A percentile compares a stretch with the other conserved stretches of the same genome.
Conservation (phyloP, 441 rosid genomes). For the Kokia cookei region DNA sequence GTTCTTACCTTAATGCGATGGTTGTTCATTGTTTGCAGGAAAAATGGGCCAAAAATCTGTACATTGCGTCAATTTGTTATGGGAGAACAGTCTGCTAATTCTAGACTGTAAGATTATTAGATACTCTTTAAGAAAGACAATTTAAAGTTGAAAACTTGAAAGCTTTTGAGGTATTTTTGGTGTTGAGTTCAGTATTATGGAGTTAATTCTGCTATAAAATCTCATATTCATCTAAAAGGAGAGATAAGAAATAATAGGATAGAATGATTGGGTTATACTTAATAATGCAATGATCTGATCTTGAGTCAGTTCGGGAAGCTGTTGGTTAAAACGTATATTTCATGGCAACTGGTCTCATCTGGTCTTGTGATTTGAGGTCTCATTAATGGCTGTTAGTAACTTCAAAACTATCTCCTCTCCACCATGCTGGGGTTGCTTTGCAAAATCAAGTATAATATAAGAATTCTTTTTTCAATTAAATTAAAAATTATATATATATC, state of each 20-base stretch:
- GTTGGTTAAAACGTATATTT: constrained; percentile 13
- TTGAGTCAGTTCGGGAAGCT: constrained; percentile 15
- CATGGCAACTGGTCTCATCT: neutral
- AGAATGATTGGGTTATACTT: constrained; percentile 9
- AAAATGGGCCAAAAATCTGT: constrained; percentile 79
- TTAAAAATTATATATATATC: too few relatives aligned
- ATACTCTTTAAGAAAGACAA: neutral
- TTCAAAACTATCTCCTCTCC: neutral
- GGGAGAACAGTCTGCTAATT: constrained; percentile 68
- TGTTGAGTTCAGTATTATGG: neutral
- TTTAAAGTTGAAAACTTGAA: constrained; percentile 13
- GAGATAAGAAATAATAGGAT: constrained; percentile 17
- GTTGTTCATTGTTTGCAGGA: constrained; percentile 32
- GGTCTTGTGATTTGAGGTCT: constrained; percentile 1
- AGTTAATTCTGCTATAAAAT: constrained; percentile 11
- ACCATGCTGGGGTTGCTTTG: too few relatives aligned
- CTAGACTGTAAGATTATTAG: neutral
- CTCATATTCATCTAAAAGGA: neutral
- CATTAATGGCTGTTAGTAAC: neutral
- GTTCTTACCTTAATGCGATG: neutral
- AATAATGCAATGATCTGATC: constrained; percentile 2
- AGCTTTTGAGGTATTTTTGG: constrained; percentile 17
- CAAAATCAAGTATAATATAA: too few relatives aligned
- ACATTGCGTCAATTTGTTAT: constrained; percentile 71
- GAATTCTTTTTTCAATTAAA: too few relatives aligned